Percentiles rank a stretch among this genome's conserved stretches.
Conservation (phyloP, 2,329 filamentous ascomycete species). For the Scytalidium sp. region DNA sequence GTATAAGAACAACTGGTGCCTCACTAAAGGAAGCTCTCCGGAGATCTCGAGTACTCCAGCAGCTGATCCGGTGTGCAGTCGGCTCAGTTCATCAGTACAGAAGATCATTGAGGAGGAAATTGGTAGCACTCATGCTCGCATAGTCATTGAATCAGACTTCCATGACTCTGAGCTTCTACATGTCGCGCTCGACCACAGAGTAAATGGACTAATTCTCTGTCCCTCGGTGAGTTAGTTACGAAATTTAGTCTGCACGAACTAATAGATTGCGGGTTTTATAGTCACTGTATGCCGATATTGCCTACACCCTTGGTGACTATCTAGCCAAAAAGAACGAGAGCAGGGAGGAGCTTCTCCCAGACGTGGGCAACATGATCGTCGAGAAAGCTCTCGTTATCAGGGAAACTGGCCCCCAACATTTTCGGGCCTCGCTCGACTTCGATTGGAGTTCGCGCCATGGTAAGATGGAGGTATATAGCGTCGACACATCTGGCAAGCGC, state of each 20-base stretch:
- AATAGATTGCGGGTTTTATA: no score
- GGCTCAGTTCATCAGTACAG: no score
- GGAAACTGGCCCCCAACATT: conserved; percentile 6
- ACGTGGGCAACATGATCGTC: conserved; percentile 67
- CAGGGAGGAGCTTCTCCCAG: conserved; percentile 56
- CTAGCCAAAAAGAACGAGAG: conserved; percentile 62
- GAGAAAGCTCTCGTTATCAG: conserved; percentile 59
- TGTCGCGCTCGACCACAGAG: conserved; percentile 54
- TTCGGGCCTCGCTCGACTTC: conserved; percentile 15
- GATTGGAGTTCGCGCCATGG: conserved; percentile 10
- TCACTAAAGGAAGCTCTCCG: conserved; percentile 58
- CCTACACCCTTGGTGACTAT: conserved; percentile 58
- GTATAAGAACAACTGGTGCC: conserved; percentile 65
- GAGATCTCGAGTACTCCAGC: conserved; percentile 51
- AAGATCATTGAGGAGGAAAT: conserved; percentile 51
- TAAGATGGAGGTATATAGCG: conserved; percentile 11
- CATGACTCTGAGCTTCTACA: conserved; percentile 51
- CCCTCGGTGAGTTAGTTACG: conserved; percentile 50
- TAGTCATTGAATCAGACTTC: conserved; percentile 53
- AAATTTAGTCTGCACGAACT: no score
- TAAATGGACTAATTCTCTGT: conserved; percentile 56
- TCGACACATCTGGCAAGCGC: conserved; percentile 8
- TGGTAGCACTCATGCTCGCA: conserved; percentile 46
- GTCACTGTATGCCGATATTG: conserved; percentile 57
- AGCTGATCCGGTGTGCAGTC: no score